Evolutionary conservation across 2,329 filamentous ascomycete genomes (phyloP), one percentile per base, ranked within the genome.

Genomic region (Ophiostoma sp.): DNA sequence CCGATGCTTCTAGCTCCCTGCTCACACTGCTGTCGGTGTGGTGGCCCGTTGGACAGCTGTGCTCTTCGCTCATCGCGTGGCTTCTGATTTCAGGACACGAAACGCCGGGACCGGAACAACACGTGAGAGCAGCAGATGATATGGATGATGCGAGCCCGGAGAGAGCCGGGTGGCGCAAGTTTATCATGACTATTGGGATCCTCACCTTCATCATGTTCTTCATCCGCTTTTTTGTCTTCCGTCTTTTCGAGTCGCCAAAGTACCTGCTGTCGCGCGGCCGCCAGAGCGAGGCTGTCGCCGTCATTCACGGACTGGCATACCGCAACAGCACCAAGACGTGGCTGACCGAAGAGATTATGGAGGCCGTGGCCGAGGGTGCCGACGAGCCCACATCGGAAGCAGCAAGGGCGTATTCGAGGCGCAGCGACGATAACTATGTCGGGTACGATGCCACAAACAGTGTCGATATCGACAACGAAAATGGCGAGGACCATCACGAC

Each of bases 211-310:
- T 81, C 78, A 92, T 95, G 89, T 96, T 93, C 74, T 76, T 90
- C 65, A 79, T 87, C 70, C 91, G 92, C 18, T 93, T 92, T 81
- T 88, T 92, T 77, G 75, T 93, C 70, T 96, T 96, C 78, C 86
- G 89, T 70, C 84, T 96, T 12, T 91, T 90, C 75, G 92, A 96
- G 76, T 95, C 92, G 5, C 92, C 92, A 63, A 95, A 95, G 76
- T 96, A 88, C 74, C 81, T 96, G 38, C 84, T 96, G 9, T 89
- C 88, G 27, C 83, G 86, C n/a, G 90, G 91, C 47, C 85, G 90
- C 6, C 89, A 96, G 76, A 80, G 85, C 14, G 91, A 95, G 74
- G 92, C 92, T 1, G 90, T 96, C 1, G 89, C 87, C 3, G 90
- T 92, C 1, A 85, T 96, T 8, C 90, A 93, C 71, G 90, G 88